Conservation (phyloP, 176 grass and related monocot species). For the Carex pumila region DNA sequence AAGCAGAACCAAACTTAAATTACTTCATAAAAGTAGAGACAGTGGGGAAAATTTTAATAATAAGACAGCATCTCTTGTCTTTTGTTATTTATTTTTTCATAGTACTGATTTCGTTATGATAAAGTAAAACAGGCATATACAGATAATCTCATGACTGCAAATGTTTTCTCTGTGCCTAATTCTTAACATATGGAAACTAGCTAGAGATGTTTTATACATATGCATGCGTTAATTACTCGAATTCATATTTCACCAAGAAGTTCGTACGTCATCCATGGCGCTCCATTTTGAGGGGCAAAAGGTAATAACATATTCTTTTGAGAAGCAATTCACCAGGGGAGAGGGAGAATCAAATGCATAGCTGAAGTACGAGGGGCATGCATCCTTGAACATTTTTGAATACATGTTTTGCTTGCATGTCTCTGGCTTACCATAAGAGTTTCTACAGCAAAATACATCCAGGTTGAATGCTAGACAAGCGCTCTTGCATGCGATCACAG, state of each 20-base stretch:
- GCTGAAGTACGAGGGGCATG: conserved; percentile 67
- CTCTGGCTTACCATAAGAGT: conserved; percentile 52
- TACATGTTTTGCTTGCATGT: conserved; percentile 56
- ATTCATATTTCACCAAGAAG: neutral
- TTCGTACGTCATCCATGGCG: neutral
- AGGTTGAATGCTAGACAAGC: conserved; percentile 70
- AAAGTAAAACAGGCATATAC: neutral
- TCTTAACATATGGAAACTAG: neutral
- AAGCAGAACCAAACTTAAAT: too few species aligned
- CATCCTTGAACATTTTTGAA: conserved; percentile 70
- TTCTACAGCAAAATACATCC: conserved; percentile 74
- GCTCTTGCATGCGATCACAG: conserved; percentile 75
- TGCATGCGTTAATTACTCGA: neutral
- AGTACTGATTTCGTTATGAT: neutral
- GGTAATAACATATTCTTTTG: conserved; percentile 47
- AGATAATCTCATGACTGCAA: neutral
- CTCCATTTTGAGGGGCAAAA: conserved; percentile 73
- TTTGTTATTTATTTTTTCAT: neutral
- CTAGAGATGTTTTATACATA: neutral
- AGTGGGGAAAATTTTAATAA: neutral
- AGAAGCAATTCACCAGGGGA: conserved; percentile 41
- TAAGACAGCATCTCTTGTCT: neutral
- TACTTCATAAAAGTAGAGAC: neutral
- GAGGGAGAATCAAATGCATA: conserved; percentile 66
- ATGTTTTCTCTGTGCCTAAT: neutral